Base-by-base conservation (phyloP, 169 alveolate genomes). In the Eimeria falciformis region DNA sequence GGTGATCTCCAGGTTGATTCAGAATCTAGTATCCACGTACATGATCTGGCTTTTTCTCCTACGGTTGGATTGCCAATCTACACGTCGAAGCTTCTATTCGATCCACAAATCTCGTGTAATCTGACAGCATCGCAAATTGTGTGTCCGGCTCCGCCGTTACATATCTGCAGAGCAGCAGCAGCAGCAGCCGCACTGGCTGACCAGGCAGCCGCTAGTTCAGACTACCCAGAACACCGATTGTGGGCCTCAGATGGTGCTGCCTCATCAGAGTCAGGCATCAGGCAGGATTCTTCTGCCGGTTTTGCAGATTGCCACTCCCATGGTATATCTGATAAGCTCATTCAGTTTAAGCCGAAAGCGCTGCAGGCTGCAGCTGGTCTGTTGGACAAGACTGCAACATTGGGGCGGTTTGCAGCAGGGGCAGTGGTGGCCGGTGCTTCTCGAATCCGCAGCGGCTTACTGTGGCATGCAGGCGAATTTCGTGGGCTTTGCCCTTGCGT, bases 161-260 rank as follows among this genome's bases (percentile, higher is more conserved):
- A 53, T 21, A 53, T 53, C 65, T 53, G 65, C 65, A 53, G 65
- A 21, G 65, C 65, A 53, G 65, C 65, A 21, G 65, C 65, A 53
- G 65, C 65, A 53, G 65, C 65, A 21, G 65, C 65, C 65, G 17
- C 25, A 17, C 65, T 53, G 65, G 65, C 17, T 17, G 65, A 53
- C 25, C 65, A 53, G 65, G 17, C 65, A 21, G 65, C 65, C 25
- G 65, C 3, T 53, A 53, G n/a, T 53, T 17, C 65, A 21, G 65
- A 17, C n/a, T 53, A 12, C 65, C 65, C 65, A 12, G 65, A 53
- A 3, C 65, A 12, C n/a, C 65, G 65, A 17, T 53, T 21, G 65
- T 17, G n/a, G 65, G 65, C 65, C 65, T 53, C 65, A 53, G 3
- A 53, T 21, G 65, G 25, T 17, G n/a, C 17, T 53, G 65, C 3